A percentile compares a stretch with the other conserved stretches of the same genome.
These are phyloP conservation scores for Martensiomyces pterosporus DNA, from an alignment of 192 early-diverging fungal species.

Conservation along the genomic window DNA sequence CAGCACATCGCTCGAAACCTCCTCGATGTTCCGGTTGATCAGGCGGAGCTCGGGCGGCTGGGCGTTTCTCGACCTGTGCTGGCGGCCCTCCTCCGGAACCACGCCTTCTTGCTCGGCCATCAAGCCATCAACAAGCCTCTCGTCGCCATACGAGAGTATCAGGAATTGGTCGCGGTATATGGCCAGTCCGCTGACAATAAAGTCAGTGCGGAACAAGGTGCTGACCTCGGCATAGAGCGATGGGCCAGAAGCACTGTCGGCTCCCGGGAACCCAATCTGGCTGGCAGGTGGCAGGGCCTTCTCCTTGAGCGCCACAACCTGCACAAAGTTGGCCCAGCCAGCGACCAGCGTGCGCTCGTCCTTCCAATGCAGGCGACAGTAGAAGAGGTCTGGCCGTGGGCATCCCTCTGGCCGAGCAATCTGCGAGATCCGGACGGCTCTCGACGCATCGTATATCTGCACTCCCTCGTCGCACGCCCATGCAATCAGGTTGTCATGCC, in stretches of 20 bases:
- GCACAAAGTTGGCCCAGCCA: slow-evolving; percentile 94
- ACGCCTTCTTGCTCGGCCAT: slow-evolving; percentile 4
- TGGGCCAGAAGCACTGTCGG: slow-evolving; percentile 8
- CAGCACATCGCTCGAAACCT: slow-evolving; percentile 85
- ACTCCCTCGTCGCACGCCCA: slow-evolving; percentile 94
- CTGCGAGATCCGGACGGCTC: slow-evolving; percentile 73
- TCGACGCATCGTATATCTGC: slow-evolving; percentile 74
- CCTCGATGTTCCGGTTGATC: slow-evolving; percentile 74
- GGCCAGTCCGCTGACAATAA: slow-evolving; percentile 82
- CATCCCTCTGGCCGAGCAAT: slow-evolving; percentile 74
- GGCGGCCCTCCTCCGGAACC: slow-evolving; percentile 11
- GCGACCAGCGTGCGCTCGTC: slow-evolving; percentile 72
- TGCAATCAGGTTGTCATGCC: slow-evolving; percentile 80
- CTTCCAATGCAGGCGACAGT: slow-evolving; percentile 84
- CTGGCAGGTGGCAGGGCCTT: slow-evolving; percentile 4
- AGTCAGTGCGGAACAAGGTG: slow-evolving; percentile 53
- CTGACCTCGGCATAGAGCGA: slow-evolving; percentile 53
- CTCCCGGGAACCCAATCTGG: background rate
- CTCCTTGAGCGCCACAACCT: slow-evolving; percentile 72
- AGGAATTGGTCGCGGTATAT: slow-evolving; percentile 50
- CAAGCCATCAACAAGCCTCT: slow-evolving; percentile 10
- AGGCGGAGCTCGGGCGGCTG: slow-evolving; percentile 87
- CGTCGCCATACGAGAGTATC: slow-evolving; percentile 46
- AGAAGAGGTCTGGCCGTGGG: slow-evolving; percentile 79
- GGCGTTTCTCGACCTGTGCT: slow-evolving; percentile 39